These are phyloP conservation scores for Apiotrichum mycotoxinovorans DNA, from an alignment of 1,284 basidiomycete species.

Conservation along the genomic window DNA sequence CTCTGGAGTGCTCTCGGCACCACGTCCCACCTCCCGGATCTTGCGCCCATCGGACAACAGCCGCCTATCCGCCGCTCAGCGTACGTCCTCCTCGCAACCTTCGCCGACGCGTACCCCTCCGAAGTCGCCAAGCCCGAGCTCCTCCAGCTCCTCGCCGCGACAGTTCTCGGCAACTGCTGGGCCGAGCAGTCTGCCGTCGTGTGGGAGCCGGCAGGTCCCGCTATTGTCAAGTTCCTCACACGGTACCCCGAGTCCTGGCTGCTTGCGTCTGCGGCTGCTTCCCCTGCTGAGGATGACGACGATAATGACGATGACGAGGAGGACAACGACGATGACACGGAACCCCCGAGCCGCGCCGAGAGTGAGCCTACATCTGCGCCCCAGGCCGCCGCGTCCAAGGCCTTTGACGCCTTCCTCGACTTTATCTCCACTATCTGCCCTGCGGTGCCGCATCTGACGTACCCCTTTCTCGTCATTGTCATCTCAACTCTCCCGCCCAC, in stretches of 20 bases:
- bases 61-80: conserved; percentile 43
- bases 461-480: conserved; percentile 40
- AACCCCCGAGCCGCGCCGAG: conserved; percentile 5
- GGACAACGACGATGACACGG: conserved; percentile 43
- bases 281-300: conserved; percentile 46
- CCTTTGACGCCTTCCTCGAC: conserved; percentile 57
- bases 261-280: conserved; percentile 39
- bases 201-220: conserved; percentile 64
- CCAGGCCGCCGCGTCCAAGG: conserved; percentile 26
- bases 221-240: conserved; percentile 66
- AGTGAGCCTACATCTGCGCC: conserved; percentile 5
- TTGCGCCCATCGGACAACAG: conserved; percentile 23
- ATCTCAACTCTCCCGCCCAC: conserved; percentile 38
- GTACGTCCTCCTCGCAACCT: conserved; percentile 31
- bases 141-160: conserved; percentile 55
- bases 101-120: conserved; percentile 32
- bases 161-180: conserved; percentile 70
- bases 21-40: conserved; percentile 4
- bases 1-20: conserved; percentile 40
- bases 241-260: conserved; percentile 64
- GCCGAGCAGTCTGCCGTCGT: conserved; percentile 67
- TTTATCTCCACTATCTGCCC: conserved; percentile 46
- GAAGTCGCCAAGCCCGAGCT: conserved; percentile 29
- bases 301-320: conserved; percentile 42
- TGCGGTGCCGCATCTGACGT: conserved; percentile 42